These are phyloP conservation scores for Rosa chinensis DNA, from an alignment of 306 rosid species.

Conservation along the genomic window DNA sequence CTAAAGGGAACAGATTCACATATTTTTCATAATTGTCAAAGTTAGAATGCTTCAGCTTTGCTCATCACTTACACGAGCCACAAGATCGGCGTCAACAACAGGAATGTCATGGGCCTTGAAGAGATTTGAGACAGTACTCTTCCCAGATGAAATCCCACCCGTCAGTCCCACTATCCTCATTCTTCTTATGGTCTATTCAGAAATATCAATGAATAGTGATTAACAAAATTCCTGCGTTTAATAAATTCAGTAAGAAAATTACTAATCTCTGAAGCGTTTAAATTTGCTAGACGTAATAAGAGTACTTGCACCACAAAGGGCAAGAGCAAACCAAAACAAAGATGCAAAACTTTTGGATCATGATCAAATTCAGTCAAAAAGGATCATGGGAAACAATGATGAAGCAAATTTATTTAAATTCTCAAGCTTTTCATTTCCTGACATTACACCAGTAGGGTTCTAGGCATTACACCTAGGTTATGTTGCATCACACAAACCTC, in stretches of 20 bases:
- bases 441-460: background rate
- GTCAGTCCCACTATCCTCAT: slow-evolving; percentile 86
- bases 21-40: background rate
- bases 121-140: too few species aligned
- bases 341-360: background rate
- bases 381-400: background rate
- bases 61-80: slow-evolving; percentile 58
- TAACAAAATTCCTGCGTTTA: background rate
- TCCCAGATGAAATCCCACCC: slow-evolving; percentile 74
- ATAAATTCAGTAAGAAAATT: background rate
- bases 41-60: background rate
- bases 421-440: background rate
- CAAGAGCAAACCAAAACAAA: background rate
- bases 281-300: too few species aligned
- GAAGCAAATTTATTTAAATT: background rate
- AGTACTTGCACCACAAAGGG: background rate
- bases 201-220: background rate
- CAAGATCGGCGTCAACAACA: slow-evolving; percentile 46
- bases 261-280: background rate
- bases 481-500: background rate
- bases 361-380: background rate
- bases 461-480: background rate
- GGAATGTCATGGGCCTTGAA: too few species aligned
- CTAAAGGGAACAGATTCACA: background rate
- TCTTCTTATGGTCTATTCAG: background rate